These are phyloP conservation scores for Zygoascus flipseniorum DNA, from an alignment of 805 yeast species.

Conservation along the genomic window DNA sequence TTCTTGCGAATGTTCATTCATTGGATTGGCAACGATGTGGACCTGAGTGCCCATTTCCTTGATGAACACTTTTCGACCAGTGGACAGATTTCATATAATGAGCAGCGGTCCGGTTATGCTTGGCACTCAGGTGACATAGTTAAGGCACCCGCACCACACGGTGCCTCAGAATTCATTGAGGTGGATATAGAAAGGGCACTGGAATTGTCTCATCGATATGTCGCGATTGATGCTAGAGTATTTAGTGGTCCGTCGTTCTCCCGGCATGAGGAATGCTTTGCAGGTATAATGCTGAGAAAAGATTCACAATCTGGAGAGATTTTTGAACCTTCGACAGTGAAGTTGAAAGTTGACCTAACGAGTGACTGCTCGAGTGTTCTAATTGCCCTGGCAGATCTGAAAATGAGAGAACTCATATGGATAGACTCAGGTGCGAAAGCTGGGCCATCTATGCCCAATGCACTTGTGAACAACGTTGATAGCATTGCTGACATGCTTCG, in stretches of 20 bases:
- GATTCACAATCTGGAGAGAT: conserved; percentile 1
- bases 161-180: conserved; percentile 8
- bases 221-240: conserved; percentile 3
- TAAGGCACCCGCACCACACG: conserved; percentile 5
- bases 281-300: conserved; percentile 3
- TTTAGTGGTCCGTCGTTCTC: not conserved
- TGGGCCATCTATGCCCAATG: not conserved
- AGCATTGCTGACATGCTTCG: not conserved
- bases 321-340: conserved; percentile 2
- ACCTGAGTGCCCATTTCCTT: conserved; percentile 4
- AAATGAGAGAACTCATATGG: conserved; percentile 3
- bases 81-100: not conserved
- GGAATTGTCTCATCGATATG: conserved; percentile 2
- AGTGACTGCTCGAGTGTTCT: not conserved
- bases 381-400: not conserved
- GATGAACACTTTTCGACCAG: not conserved
- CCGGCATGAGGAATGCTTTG: not conserved
- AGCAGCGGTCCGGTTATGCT: not conserved
- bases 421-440: not conserved
- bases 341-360: not conserved
- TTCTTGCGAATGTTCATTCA: conserved; percentile 5
- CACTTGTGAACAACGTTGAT: not conserved
- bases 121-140: conserved; percentile 5
- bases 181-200: conserved; percentile 1
- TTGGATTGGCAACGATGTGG: conserved; percentile 6